Conservation (phyloP, 148 eudicot species). For the Persicaria maculosa region DNA sequence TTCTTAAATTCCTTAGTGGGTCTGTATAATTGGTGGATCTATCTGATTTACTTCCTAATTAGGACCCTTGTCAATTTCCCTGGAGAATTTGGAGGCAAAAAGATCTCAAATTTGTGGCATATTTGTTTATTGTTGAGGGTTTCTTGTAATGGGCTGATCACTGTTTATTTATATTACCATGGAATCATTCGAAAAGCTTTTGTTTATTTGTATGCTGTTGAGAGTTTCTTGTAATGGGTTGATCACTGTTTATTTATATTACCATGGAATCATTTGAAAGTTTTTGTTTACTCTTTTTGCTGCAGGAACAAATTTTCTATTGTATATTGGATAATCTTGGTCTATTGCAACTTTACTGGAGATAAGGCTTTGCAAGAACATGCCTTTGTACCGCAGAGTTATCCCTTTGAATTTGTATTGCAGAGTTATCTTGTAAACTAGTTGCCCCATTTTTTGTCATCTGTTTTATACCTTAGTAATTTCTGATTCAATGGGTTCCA, state of each 20-base stretch:
- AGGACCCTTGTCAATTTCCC: background rate
- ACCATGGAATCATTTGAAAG: conserved; percentile 5
- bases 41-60: too few species aligned
- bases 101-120: too few species aligned
- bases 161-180: conserved; percentile 2
- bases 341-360: background rate
- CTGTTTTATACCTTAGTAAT: background rate
- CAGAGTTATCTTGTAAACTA: conserved; percentile 57
- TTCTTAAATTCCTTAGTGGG: background rate
- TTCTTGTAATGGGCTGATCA: background rate
- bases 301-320: background rate
- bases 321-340: background rate
- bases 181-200: conserved; percentile 2
- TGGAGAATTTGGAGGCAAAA: background rate
- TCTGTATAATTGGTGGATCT: conserved; percentile 3
- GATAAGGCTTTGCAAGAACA: conserved; percentile 18
- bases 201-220: background rate
- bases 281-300: background rate
- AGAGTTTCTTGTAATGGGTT: background rate
- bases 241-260: background rate
- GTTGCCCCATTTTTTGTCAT: background rate
- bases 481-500: conserved; percentile 41
- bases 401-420: conserved; percentile 69
- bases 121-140: background rate
- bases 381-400: conserved; percentile 48